Evolutionary conservation across 352 stramenopile genomes (phyloP), one percentile per base, ranked within the genome.

Genomic region (Globisporangium acanthophoron): DNA sequence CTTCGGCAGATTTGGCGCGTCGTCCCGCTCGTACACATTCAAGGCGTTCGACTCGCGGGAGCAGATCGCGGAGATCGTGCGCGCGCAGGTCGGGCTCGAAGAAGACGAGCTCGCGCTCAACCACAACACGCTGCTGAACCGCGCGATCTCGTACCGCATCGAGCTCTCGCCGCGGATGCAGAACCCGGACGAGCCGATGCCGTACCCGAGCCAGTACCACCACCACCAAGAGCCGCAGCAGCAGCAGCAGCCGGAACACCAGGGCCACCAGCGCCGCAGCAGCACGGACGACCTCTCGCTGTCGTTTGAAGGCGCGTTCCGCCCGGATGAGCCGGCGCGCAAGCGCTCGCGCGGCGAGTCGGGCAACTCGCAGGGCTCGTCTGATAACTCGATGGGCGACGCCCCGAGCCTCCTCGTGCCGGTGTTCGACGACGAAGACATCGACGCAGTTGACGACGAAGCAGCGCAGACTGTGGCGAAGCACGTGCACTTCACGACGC

Each of bases 121-220:
- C 60, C 71, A 84, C 48, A 94, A 94, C 56, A 94, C 85, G 54
- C 65, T 94, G 54, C 65, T 94, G 9, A 94, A 94, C 58, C 74
- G 70, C 33, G 80, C 85, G 56, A 71, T 94, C 59, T 78, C 82
- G 49, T 88, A 94, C 52, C 69, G 85, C 24, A 62, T 92, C 41
- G 85, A 89, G 58, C 70, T 91, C 1, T 90, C 80, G 7, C 78
- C 79, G 16, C 71, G 64, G 8, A 56, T 72, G 41, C 70, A 78
- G 45, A 78, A 67, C 11, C 7, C 20, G 11, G 64, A 85, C 56
- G 74, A 82, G 7, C 73, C 75, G 0, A 79, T 87, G 71, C 37
- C 52, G 53, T 67, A 47, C 24, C 53, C 51, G 39, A 68, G 52
- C 24, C 52, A 57, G 18, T 52, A 74, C 4, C 61, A 70, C 16